phyloP scores from a whole-genome alignment of 1,284 basidiomycete species.

The Cryptococcus sp. region DNA sequence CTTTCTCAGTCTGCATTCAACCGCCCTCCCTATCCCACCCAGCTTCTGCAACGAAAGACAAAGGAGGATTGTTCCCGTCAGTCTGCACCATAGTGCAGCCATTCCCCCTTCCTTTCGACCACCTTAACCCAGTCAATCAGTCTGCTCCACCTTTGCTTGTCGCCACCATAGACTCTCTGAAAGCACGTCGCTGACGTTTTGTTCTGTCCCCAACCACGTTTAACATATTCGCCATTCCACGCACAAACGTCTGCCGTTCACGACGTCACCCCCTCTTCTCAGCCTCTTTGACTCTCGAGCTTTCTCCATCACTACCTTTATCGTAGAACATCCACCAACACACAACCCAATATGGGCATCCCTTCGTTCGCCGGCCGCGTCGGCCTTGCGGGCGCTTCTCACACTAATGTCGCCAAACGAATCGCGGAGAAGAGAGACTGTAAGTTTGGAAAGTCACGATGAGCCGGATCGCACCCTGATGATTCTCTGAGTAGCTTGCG shows the following conservation, averaged over 20 bases:
- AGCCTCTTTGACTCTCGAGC: background rate
- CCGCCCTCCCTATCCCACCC: background rate
- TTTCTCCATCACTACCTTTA: slow-evolving; percentile 5
- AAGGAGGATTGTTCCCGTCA: too few relatives aligned
- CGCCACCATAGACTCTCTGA: too few relatives aligned
- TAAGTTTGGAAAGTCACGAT: background rate
- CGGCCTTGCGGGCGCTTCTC: slow-evolving; percentile 29
- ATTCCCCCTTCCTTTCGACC: background rate
- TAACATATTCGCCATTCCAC: too few relatives aligned
- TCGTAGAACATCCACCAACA: slow-evolving; percentile 2
- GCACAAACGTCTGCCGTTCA: too few relatives aligned
- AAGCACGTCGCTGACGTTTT: too few relatives aligned
- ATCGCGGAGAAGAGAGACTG: slow-evolving; percentile 19
- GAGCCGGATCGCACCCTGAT: background rate
- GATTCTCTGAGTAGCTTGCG: slow-evolving; percentile 25
- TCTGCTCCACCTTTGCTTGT: too few relatives aligned
- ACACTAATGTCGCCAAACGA: slow-evolving; percentile 13
- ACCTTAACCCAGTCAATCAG: background rate
- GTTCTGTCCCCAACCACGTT: too few relatives aligned
- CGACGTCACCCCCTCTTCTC: too few relatives aligned
- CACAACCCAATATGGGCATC: slow-evolving; percentile 9
- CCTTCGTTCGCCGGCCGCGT: slow-evolving; percentile 25
- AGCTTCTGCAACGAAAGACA: too few relatives aligned
- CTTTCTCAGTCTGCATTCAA: background rate
- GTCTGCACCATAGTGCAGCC: too few relatives aligned